phyloP scores from a whole-genome alignment of 306 rosid species.

The Cucurbita pepo region DNA sequence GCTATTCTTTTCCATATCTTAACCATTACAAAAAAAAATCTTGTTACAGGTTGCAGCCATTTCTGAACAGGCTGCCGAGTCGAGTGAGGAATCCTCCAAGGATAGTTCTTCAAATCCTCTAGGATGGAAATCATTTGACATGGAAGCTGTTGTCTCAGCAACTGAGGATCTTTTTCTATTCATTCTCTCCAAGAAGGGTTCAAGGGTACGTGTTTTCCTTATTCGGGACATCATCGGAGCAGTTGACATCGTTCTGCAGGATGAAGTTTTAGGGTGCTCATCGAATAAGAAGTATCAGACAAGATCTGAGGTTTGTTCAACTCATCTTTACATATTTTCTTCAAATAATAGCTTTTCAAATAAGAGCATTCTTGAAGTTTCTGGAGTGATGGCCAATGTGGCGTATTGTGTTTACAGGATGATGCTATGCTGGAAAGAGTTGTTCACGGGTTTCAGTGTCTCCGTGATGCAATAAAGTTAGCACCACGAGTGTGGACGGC shows the following conservation, averaged over 20 bases:
- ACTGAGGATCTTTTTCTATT: slow-evolving; percentile 73
- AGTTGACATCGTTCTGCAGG: slow-evolving; percentile 50
- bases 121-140: slow-evolving; percentile 72
- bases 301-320: slow-evolving; percentile 35
- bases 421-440: slow-evolving; percentile 39
- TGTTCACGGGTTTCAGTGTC: slow-evolving; percentile 37
- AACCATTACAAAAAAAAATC: not conserved
- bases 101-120: slow-evolving; percentile 32
- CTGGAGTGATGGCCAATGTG: not conserved
- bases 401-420: slow-evolving; percentile 30
- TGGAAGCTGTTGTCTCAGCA: slow-evolving; percentile 73
- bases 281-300: slow-evolving; percentile 26
- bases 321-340: not conserved
- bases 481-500: slow-evolving; percentile 77
- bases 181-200: slow-evolving; percentile 76
- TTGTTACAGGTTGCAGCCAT: slow-evolving; percentile 72
- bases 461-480: slow-evolving; percentile 45
- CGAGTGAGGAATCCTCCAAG: slow-evolving; percentile 26
- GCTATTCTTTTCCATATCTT: not conserved
- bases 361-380: not conserved
- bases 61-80: slow-evolving; percentile 83
- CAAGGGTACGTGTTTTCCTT: slow-evolving; percentile 76
- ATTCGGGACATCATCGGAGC: slow-evolving; percentile 59
- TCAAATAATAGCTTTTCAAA: not conserved
- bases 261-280: slow-evolving; percentile 36